These are phyloP conservation scores for Vitis rupestris DNA, from an alignment of 164 flowering plant genomes.

Conservation along the genomic window DNA sequence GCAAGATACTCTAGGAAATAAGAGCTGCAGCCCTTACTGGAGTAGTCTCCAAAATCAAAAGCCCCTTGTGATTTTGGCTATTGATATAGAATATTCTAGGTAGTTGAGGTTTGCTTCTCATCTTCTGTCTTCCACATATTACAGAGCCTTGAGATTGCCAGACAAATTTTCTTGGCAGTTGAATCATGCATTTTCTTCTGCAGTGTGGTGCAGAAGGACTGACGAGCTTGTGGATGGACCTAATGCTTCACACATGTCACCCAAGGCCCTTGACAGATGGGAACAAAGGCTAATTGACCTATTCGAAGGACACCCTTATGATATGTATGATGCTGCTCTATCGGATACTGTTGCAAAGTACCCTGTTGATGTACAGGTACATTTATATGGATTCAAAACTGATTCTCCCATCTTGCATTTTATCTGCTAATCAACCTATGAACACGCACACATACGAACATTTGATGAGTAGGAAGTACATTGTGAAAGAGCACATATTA, in stretches of 20 bases:
- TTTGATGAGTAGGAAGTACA: no score
- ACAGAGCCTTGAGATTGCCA: not conserved
- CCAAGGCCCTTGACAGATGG: slow-evolving; percentile 28
- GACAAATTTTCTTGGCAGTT: not conserved
- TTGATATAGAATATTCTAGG: no score
- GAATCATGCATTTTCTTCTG: not conserved
- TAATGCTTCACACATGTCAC: slow-evolving; percentile 28
- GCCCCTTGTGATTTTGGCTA: no score
- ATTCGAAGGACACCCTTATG: slow-evolving; percentile 25
- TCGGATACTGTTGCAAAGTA: slow-evolving; percentile 26
- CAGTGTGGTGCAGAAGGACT: slow-evolving; percentile 33
- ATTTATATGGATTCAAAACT: no score
- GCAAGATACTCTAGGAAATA: no score
- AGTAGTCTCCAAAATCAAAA: no score
- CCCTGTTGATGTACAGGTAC: slow-evolving; percentile 26
- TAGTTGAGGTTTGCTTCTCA: no score
- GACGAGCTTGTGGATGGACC: slow-evolving; percentile 36
- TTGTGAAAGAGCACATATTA: no score
- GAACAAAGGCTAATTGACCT: slow-evolving; percentile 22
- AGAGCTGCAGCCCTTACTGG: no score
- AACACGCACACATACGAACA: no score
- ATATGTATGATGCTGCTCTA: slow-evolving; percentile 33
- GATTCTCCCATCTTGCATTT: not conserved
- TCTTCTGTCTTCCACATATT: not conserved
- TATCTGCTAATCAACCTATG: not conserved